Base-by-base conservation (phyloP, 306 rosid species). In the Malus orientalis region DNA sequence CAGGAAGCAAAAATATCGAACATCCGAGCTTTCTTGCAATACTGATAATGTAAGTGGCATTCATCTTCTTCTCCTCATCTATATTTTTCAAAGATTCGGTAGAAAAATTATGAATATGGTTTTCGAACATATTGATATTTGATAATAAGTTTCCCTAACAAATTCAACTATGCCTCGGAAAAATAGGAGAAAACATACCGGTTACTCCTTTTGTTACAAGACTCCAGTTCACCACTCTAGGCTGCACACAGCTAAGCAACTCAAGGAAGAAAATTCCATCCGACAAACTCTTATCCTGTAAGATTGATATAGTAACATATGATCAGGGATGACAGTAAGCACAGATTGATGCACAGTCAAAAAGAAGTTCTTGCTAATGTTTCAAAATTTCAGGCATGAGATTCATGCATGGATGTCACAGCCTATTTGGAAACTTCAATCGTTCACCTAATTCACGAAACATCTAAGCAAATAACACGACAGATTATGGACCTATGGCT, bases 11-110 rank as follows among this genome's bases (percentile, higher is more conserved):
- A 83, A 95, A 95, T 80, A 95, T 95, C 44, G 99, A 92, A 77
- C 99, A 95, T 23, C 99, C 99, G 16, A 95, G 96, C 90, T 95
- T 95, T 79, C 99, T 89, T 66, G 99, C 99, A 82, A 92, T 92
- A 54, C 99, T 95, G 84, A 95, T 95, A 70, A 95, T 90, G 92
- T 92, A 95, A 29, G 93, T 88, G 19, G 97, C 99, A 25, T 95
- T 95, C 99, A 95, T 90, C 87, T 87, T 92, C 84, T 89, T 95
- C 88, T 91, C 96, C 82, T 95, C 93, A 5, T 92, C 99, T 95
- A 84, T 78, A 81, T 66, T 77, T 47, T 53, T 29, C 78, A 71
- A 19, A 33, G 76, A 62, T 63, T 57, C 18, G 68, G 11, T 66
- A 38, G 36, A 27, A 19, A 47, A 22, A 57, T 68, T 60, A 40